Base-by-base conservation (phyloP, 345 rosid species). In the Angophora floribunda region DNA sequence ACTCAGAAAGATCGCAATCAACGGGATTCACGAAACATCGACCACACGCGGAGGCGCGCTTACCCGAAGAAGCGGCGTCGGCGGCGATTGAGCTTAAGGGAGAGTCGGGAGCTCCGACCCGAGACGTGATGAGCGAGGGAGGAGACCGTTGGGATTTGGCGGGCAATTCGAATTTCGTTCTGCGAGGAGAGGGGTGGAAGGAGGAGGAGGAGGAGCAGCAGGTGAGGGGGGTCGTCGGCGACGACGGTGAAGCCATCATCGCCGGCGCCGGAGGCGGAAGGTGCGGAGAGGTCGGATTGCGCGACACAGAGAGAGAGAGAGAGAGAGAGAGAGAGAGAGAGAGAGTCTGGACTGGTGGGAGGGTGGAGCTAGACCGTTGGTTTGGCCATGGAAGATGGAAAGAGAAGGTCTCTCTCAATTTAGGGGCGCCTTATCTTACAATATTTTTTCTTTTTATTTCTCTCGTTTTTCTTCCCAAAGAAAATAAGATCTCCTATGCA, bases 111-210 rank as follows among this genome's bases (percentile, higher is more conserved):
- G 89, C 61, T 87, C 87, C 86, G 89, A 88, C 85, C 63, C 88
- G 90, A 89, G 88, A 86, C 85, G 28, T 36, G 88, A 88, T 67
- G 53, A 87, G 89, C 13, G 88, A 88, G 53, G 80, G 88, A 93
- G 91, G 89, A 13, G 89, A 17, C 49, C 36, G 87, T 63, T 61
- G 90, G 21, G 88, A 92, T 79, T 91, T 90, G 90, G 94, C 90
- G 91, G 95, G 94, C 86, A 91, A 90, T 86, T 90, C 91, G 89
- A 89, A 88, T 44, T 87, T 86, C 87, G 86, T 88, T 87, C 89
- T 87, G 90, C 85, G 87, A 32, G 86, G 75, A 52, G 89, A 89
- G 86, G 53, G 90, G 86, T 87, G 53, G 89, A 61, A 45, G 24
- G 24, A 86, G 4, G 12, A 1, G 63, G 51, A 24, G 87, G 50